A percentile compares a stretch with the other conserved stretches of the same genome.
phyloP scores from a whole-genome alignment of 352 stramenopile genomes.

The Globisporangium sylvaticum region DNA sequence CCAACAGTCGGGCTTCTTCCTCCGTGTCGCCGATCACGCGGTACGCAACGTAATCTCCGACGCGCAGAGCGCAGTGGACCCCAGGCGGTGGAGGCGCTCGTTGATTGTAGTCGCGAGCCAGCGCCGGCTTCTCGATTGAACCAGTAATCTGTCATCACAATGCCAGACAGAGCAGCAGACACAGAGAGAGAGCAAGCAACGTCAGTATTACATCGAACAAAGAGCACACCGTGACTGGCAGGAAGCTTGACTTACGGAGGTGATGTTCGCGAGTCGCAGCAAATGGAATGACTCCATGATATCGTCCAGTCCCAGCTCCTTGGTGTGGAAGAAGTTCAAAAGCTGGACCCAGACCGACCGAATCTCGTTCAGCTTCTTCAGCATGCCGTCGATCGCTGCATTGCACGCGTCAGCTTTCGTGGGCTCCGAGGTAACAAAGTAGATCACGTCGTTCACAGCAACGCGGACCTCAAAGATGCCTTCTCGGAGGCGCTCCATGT shows the following conservation, averaged over 20 bases:
- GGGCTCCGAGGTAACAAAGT: constrained; percentile 30
- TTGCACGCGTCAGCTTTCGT: constrained; percentile 64
- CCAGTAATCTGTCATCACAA: constrained; percentile 35
- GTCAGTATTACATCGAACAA: background rate
- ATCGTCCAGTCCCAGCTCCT: constrained; percentile 42
- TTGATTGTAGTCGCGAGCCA: background rate
- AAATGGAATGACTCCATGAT: constrained; percentile 56
- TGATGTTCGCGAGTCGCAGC: constrained; percentile 62
- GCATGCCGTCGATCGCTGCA: constrained; percentile 52
- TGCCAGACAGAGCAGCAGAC: background rate
- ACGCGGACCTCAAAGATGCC: constrained; percentile 54
- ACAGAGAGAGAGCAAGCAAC: background rate
- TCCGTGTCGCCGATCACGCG: constrained; percentile 49
- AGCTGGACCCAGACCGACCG: constrained; percentile 58
- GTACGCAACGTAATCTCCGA: constrained; percentile 44
- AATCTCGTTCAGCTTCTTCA: constrained; percentile 48
- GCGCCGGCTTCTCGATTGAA: constrained; percentile 27
- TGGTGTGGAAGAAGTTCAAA: constrained; percentile 70
- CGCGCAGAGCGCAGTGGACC: constrained; percentile 33
- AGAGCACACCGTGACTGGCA: constrained; percentile 3
- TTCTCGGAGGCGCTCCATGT: constrained; percentile 55
- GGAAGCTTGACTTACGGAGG: constrained; percentile 34
- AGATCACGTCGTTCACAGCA: constrained; percentile 63
- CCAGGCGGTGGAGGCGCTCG: constrained; percentile 12
- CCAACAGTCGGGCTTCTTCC: constrained; percentile 41